Conservation (phyloP, 345 rosid genomes). For the Euphorbia pulcherrima region DNA sequence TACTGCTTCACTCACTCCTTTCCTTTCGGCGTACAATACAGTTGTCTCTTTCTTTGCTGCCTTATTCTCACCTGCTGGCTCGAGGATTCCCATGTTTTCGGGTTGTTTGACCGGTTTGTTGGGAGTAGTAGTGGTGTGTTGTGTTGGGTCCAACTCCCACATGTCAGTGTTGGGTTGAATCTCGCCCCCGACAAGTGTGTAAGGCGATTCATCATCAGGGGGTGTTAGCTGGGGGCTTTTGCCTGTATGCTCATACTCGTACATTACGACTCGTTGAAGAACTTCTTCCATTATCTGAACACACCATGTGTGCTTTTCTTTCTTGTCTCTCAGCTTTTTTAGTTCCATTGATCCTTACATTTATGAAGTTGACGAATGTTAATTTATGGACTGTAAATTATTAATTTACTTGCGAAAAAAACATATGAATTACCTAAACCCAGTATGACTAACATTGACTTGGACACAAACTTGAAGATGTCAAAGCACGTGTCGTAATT, state of each 20-base stretch:
- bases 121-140: neutral
- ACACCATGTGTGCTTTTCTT: conserved; percentile 43
- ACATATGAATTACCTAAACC: conserved; percentile 31
- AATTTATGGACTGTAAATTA: too few relatives aligned
- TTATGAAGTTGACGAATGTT: neutral
- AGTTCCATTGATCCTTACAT: conserved; percentile 32
- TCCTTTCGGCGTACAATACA: neutral
- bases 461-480: conserved; percentile 37
- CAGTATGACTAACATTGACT: conserved; percentile 34
- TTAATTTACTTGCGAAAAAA: too few relatives aligned
- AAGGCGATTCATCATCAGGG: neutral
- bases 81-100: neutral
- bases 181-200: neutral
- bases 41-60: neutral
- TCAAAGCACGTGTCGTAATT: conserved; percentile 33
- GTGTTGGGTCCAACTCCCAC: neutral
- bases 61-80: neutral
- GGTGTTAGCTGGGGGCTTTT: neutral
- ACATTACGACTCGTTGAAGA: conserved; percentile 6
- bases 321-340: conserved; percentile 30
- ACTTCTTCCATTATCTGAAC: conserved; percentile 43
- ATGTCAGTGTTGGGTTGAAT: neutral
- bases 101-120: neutral
- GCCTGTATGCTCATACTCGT: conserved; percentile 28
- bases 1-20: neutral